Conservation (phyloP, 352 stramenopile species). For the Elongisporangium anandrum region DNA sequence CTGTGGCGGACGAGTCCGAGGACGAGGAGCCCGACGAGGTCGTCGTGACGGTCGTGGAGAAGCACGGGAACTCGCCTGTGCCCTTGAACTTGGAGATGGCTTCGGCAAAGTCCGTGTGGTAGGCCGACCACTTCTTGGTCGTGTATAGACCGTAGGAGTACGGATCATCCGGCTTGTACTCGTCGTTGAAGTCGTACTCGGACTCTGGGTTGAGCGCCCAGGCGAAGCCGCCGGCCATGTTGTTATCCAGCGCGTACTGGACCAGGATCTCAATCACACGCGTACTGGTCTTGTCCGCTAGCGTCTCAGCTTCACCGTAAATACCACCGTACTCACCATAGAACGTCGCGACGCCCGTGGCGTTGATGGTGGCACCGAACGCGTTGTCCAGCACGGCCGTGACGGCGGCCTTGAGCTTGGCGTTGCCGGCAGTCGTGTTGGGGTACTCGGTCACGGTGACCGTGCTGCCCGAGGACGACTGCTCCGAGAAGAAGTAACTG, state of each 20-base stretch:
- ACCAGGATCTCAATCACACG: conserved; percentile 72
- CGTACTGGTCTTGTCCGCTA: conserved; percentile 58
- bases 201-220: conserved; percentile 81
- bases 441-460: conserved; percentile 59
- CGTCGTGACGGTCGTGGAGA: conserved; percentile 29
- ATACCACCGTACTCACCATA: conserved; percentile 84
- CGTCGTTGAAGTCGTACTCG: conserved; percentile 74
- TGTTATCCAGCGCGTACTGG: conserved; percentile 52
- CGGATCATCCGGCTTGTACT: conserved; percentile 47
- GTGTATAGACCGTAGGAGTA: conserved; percentile 76
- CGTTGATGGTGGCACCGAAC: conserved; percentile 56
- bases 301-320: conserved; percentile 50
- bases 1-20: conserved; percentile 9
- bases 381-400: conserved; percentile 58
- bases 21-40: conserved; percentile 25
- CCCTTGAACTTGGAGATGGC: conserved; percentile 62
- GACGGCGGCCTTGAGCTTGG: conserved; percentile 45
- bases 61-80: conserved; percentile 72
- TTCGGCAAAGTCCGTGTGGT: conserved; percentile 69
- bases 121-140: conserved; percentile 54
- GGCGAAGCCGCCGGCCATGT: conserved; percentile 73
- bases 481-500: conserved; percentile 70
- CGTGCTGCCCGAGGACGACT: conserved; percentile 26
- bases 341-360: conserved; percentile 49
- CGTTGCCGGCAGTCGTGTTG: conserved; percentile 55